Conservation (phyloP, 139 green algal genomes). For the Picocystis salinarum region DNA sequence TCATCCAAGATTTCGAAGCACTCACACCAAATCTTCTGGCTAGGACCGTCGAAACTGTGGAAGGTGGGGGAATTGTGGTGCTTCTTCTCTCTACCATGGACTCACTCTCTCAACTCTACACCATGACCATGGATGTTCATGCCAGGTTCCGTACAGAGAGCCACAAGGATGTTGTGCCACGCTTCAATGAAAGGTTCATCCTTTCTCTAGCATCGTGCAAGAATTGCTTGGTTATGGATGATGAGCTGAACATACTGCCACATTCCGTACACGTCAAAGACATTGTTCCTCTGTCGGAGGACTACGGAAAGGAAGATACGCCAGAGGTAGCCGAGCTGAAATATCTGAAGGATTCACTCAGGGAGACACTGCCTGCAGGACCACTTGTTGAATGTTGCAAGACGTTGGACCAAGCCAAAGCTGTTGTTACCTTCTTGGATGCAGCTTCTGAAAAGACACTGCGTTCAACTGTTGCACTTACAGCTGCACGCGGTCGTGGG, state of each 20-base stretch:
- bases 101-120: slow-evolving; percentile 82
- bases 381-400: slow-evolving; percentile 17
- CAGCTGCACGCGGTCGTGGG: slow-evolving; percentile 68
- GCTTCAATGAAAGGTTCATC: slow-evolving; percentile 97
- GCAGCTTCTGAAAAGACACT: slow-evolving; percentile 89
- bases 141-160: slow-evolving; percentile 69
- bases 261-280: slow-evolving; percentile 38
- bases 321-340: slow-evolving; percentile 36
- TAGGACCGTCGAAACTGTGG: slow-evolving; percentile 91
- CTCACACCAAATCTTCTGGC: slow-evolving; percentile 95
- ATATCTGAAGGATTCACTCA: slow-evolving; percentile 56
- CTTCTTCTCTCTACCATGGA: slow-evolving; percentile 71
- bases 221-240: slow-evolving; percentile 82
- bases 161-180: slow-evolving; percentile 57
- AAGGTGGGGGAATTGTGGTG: slow-evolving; percentile 84
- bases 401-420: slow-evolving; percentile 62
- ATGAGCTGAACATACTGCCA: slow-evolving; percentile 97
- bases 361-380: slow-evolving; percentile 48
- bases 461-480: slow-evolving; percentile 80
- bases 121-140: slow-evolving; percentile 94
- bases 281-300: slow-evolving; percentile 8
- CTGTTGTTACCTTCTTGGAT: slow-evolving; percentile 90
- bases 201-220: slow-evolving; percentile 66
- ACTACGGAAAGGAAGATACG: background rate
- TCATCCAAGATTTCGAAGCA: slow-evolving; percentile 94